These are phyloP conservation scores for Myxozyma geophila DNA, from an alignment of 805 yeast genomes.

Conservation along the genomic window DNA sequence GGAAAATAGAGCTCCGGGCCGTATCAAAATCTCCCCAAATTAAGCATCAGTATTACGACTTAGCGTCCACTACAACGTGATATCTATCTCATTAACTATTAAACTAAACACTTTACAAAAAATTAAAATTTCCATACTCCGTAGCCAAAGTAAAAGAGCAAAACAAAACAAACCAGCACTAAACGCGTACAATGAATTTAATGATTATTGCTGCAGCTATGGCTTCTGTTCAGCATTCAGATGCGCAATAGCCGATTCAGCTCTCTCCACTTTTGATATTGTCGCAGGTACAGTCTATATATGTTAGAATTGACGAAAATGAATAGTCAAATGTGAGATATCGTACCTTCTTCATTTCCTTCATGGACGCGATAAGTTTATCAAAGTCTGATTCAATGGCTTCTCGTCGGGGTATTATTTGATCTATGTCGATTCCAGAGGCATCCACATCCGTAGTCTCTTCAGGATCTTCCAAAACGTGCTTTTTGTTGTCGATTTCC, in stretches of 20 bases:
- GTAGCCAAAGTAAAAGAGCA: neutral
- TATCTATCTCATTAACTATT: too few species aligned
- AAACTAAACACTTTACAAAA: too few species aligned
- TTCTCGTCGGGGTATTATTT: constrained; percentile 17
- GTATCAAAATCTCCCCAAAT: too few species aligned
- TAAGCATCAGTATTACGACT: too few species aligned
- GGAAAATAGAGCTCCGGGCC: too few species aligned
- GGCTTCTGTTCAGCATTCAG: constrained; percentile 1
- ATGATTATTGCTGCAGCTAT: neutral
- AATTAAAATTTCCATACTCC: neutral
- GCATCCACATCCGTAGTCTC: constrained; percentile 5
- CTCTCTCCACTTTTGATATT: constrained; percentile 23
- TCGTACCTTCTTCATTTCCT: constrained; percentile 30
- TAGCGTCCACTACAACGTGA: too few species aligned
- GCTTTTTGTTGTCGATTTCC: constrained; percentile 17
- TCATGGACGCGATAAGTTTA: constrained; percentile 15
- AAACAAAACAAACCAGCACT: neutral
- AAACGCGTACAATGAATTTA: neutral
- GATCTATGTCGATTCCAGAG: constrained; percentile 3
- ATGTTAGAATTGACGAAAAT: neutral
- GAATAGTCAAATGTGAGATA: too few species aligned
- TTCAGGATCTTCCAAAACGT: neutral
- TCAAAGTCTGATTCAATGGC: constrained; percentile 18
- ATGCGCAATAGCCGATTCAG: constrained; percentile 26
- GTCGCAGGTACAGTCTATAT: constrained; percentile 22